Evolutionary conservation across 2,329 filamentous ascomycete species (phyloP), one percentile per base, ranked within the genome.

Genomic region (Cladosporium sphaerospermum): DNA sequence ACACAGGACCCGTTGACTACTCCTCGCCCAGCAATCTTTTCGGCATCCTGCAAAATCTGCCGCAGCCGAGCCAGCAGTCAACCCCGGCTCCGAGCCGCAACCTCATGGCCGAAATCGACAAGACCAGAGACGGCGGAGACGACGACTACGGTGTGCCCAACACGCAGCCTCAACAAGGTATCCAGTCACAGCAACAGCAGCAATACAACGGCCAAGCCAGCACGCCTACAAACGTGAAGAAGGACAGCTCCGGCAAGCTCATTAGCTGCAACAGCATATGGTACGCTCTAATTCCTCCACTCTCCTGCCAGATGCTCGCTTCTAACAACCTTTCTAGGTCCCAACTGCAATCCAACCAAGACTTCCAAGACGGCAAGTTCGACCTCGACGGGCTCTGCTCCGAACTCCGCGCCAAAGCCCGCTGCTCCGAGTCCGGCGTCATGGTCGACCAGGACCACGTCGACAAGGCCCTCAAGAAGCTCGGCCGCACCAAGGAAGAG

Each of bases 371-470:
- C 54, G 91, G 91, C 62, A 91, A 95, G 62, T 89, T 97, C 59
- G 93, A 99, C 61, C 86, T 99, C 45, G 93, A 99, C 66, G 84
- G 86, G 33, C 80, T 99, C 19, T 99, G 93, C 73, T 87, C 86
- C 4, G 91, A 99, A 67, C 81, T 99, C 11, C 88, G 92, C 59
- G 88, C 91, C 69, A 99, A 99, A 75, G 93, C 93, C 54, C 93
- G 92, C 67, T 99, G 93, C 70, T 95, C 90, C 0, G 88, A 95
- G 61, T 86, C 80, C 14, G 92, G 93, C 13, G 89, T 95, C 10
- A 89, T 96, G 14, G 88, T 99, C 19, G 86, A 90, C 57, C 85
- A 95, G 72, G 82, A 83, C 52, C 91, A 97, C 64, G 95, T 97
- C 62, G 87, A 96, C 66, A 81, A 71, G 37, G 74, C 75, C 4